These are phyloP conservation scores for Chrysanthemum seticuspe DNA, from an alignment of 129 eudicot genomes.

Conservation along the genomic window DNA sequence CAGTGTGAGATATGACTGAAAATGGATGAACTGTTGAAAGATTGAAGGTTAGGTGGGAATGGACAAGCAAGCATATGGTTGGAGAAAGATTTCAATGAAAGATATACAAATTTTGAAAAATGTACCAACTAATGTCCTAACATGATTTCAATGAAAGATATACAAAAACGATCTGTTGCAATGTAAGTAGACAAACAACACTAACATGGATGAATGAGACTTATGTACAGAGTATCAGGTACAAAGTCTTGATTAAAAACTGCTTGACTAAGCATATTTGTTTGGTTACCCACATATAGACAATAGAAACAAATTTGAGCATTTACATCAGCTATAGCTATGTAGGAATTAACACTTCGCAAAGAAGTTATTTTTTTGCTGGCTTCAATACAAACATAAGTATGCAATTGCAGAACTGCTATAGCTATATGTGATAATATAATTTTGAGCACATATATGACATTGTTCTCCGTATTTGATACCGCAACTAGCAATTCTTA, in stretches of 20 bases:
- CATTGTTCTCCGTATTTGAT: background rate
- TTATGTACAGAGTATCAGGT: background rate
- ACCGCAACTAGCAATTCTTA: slow-evolving; percentile 1
- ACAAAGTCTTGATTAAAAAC: background rate
- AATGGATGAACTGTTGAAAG: too few relatives aligned
- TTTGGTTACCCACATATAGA: background rate
- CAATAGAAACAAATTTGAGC: background rate
- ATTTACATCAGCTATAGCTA: background rate
- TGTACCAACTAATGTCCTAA: too few relatives aligned
- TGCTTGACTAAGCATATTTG: background rate
- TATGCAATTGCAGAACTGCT: background rate
- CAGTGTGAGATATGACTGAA: too few relatives aligned
- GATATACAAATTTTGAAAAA: too few relatives aligned
- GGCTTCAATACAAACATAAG: background rate
- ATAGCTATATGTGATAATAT: too few relatives aligned
- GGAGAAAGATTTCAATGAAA: too few relatives aligned
- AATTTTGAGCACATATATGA: slow-evolving; percentile 2
- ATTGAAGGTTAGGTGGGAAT: too few relatives aligned
- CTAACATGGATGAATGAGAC: too few relatives aligned
- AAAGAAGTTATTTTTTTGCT: background rate
- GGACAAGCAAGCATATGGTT: too few relatives aligned
- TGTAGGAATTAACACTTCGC: background rate
- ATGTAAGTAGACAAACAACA: too few relatives aligned
- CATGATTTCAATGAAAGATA: too few relatives aligned
- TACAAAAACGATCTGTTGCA: too few relatives aligned